Conservation (phyloP, 1,284 basidiomycete species). For the Cutaneotrichosporon sp. region DNA sequence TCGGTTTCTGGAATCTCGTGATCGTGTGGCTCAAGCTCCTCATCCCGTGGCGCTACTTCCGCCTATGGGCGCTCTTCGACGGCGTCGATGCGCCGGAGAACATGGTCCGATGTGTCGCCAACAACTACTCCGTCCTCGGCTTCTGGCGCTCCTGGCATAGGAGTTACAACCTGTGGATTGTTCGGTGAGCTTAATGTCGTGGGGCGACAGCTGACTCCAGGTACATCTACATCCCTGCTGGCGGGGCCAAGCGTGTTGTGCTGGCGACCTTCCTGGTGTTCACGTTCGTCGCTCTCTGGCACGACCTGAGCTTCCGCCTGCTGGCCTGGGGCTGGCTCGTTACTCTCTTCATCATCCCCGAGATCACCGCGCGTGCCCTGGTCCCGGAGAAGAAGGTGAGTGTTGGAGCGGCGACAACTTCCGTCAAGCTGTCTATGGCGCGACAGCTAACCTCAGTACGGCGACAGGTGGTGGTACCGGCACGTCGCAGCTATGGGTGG, state of each 20-base stretch:
- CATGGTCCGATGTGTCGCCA: slow-evolving; percentile 98
- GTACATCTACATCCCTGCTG: slow-evolving; percentile 94
- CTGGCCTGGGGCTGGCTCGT: slow-evolving; percentile 98
- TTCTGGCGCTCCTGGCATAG: slow-evolving; percentile 98
- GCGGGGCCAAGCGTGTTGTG: slow-evolving; percentile 66
- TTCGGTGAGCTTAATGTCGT: slow-evolving; percentile 57
- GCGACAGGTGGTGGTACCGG: slow-evolving; percentile 72
- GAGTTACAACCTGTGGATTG: slow-evolving; percentile 94
- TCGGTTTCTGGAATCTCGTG: slow-evolving; percentile 97
- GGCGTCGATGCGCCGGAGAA: slow-evolving; percentile 96
- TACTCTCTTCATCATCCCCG: slow-evolving; percentile 86
- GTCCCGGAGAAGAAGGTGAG: slow-evolving; percentile 68
- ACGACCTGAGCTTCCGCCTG: slow-evolving; percentile 84
- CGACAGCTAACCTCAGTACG: slow-evolving; percentile 60
- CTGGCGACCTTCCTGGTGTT: slow-evolving; percentile 80
- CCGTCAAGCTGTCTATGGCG: too few relatives aligned
- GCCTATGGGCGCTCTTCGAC: slow-evolving; percentile 87
- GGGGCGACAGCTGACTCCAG: background rate
- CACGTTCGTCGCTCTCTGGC: slow-evolving; percentile 99
- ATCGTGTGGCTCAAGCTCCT: slow-evolving; percentile 99
- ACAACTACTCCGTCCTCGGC: slow-evolving; percentile 90
- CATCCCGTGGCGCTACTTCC: slow-evolving; percentile 96
- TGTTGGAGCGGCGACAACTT: too few relatives aligned
- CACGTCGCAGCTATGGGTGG: slow-evolving; percentile 83
- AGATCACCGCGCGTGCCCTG: slow-evolving; percentile 65